Base-by-base conservation (phyloP, 1,284 basidiomycete species). In the Fomitopsis schrenkii region DNA sequence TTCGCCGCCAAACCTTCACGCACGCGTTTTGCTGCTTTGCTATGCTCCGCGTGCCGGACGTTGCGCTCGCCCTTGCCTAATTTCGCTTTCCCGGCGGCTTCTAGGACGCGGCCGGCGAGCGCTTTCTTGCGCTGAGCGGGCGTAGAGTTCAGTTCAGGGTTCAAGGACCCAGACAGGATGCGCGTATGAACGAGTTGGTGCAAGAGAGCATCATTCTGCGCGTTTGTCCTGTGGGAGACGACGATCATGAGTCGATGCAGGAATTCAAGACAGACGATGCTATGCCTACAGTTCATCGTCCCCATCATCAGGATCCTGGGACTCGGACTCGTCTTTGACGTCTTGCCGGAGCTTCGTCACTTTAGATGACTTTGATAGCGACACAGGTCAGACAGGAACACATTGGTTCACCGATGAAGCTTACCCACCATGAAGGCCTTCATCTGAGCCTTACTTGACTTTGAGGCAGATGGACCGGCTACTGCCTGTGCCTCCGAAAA, bases 141-240 rank as follows among this genome's bases (percentile, higher is more conserved):
- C 22, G 82, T 82, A 53, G 90, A 68, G 60, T 85, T 72, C 10
- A 91, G 75, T 4, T 87, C 85, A 3, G 81, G 74, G 68, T 85
- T 81, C 5, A 87, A 72, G 9, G 88, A 90, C 7, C 87, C 89
- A 14, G 91, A 88, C 3, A 93, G 77, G 5, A 93, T 75, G 67
- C 87, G 81, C 0, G 91, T 93, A 69, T 93, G 91, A 9, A 93
- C 81, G 10, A 93, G 78, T 56, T 83, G 86, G 71, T 92, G 89
- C 6, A 93, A 79, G 30, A 89, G 73, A 0, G 83, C 86, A 68
- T 93, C 91, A 59, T 93, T 93, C 66, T 90, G 85, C 14, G 77
- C 72, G 71, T 91, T 90, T 19, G 87, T 83, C 53, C 91, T 92
- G 59, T n/a, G n/a, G 40, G 19, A 54, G 14, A 22, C 36, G 5